These are phyloP conservation scores for Lecanoromycetidae sp. DNA, from an alignment of 2,329 filamentous ascomycete species.

Conservation along the genomic window DNA sequence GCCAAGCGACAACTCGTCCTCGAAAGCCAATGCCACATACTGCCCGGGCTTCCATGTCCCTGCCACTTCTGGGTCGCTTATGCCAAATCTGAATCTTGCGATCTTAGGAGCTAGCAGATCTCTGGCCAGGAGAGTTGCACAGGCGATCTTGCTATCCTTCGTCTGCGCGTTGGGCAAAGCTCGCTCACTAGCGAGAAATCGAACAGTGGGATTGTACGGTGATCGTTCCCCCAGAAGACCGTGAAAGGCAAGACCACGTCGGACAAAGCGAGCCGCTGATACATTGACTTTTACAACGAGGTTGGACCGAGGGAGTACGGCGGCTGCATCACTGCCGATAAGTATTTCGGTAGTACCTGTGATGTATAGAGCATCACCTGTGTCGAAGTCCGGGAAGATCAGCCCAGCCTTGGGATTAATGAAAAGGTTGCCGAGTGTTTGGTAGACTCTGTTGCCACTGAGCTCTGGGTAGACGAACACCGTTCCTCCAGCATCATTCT, in stretches of 20 bases:
- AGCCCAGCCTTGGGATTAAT: conserved; percentile 56
- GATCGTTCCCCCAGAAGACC: conserved; percentile 48
- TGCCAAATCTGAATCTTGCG: conserved; percentile 49
- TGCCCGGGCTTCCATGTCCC: conserved; percentile 56
- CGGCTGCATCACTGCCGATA: conserved; percentile 48
- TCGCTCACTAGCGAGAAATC: conserved; percentile 51
- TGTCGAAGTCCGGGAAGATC: conserved; percentile 61
- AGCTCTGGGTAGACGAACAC: conserved; percentile 69
- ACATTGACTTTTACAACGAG: conserved; percentile 60
- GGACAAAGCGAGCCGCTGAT: conserved; percentile 49
- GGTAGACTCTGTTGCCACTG: conserved; percentile 72
- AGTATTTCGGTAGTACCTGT: conserved; percentile 59
- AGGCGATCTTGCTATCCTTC: conserved; percentile 31
- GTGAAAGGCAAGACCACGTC: conserved; percentile 54
- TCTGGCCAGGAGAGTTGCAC: conserved; percentile 39
- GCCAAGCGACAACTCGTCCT: conserved; percentile 54
- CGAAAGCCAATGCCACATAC: conserved; percentile 65
- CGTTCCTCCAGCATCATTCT: conserved; percentile 36
- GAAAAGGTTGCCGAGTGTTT: conserved; percentile 66
- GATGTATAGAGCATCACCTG: conserved; percentile 59
- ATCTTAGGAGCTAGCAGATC: conserved; percentile 54
- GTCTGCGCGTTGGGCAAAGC: conserved; percentile 16
- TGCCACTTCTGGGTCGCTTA: conserved; percentile 28
- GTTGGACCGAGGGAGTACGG: conserved; percentile 55
- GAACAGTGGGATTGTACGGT: conserved; percentile 67